Conservation (phyloP, 164 flowering plant genomes). For the Sextonia rubra region DNA sequence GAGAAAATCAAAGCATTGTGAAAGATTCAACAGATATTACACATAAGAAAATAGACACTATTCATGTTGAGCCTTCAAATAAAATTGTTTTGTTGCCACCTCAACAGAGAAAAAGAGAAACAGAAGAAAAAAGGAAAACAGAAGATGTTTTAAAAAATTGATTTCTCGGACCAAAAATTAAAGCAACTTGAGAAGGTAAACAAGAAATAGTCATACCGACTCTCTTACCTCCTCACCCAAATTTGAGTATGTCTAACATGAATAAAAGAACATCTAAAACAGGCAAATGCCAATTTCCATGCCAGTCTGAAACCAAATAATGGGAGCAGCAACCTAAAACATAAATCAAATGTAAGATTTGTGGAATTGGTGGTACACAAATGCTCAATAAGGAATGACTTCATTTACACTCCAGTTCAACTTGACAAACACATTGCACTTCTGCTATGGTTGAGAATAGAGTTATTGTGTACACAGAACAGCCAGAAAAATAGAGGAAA, state of each 20-base stretch:
- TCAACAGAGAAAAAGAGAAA: no score
- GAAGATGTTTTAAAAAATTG: no score
- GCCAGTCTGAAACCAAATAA: constrained; percentile 45
- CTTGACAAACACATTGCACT: not conserved
- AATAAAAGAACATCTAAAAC: constrained; percentile 32
- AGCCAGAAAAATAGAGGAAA: not conserved
- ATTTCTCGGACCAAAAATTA: no score
- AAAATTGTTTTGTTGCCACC: no score
- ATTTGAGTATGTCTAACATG: constrained; percentile 34
- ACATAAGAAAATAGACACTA: not conserved
- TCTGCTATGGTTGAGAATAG: not conserved
- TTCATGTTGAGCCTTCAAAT: not conserved
- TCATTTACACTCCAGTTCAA: not conserved
- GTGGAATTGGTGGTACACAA: constrained; percentile 6
- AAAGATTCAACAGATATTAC: not conserved
- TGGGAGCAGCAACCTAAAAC: constrained; percentile 64
- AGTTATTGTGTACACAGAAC: not conserved
- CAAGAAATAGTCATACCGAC: not conserved
- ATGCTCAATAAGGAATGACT: not conserved
- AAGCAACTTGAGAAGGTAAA: no score
- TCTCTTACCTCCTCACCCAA: constrained; percentile 44
- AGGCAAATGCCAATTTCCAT: constrained; percentile 42
- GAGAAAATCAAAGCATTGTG: not conserved
- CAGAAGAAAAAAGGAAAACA: no score
- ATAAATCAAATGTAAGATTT: constrained; percentile 10